phyloP scores from a whole-genome alignment of 345 rosid genomes.

The Chamaenerion angustifolium region DNA sequence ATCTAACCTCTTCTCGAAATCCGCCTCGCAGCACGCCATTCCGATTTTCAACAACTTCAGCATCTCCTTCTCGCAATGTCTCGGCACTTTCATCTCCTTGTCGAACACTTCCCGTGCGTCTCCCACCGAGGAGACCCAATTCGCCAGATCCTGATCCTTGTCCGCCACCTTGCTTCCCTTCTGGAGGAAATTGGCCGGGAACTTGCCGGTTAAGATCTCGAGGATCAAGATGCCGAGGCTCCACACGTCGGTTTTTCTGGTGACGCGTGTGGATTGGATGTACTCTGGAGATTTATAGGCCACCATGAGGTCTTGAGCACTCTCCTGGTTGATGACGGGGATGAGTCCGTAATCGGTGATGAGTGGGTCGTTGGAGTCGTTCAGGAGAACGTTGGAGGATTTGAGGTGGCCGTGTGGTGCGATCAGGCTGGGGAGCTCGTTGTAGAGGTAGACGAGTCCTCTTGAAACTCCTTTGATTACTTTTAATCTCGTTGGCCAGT shows the following conservation, averaged over 20 bases:
- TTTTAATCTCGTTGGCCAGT: conserved; percentile 63
- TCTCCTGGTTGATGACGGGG: conserved; percentile 73
- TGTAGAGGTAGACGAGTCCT: conserved; percentile 53
- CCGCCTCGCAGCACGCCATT: too few relatives aligned
- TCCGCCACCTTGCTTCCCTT: conserved; percentile 19
- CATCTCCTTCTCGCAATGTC: too few relatives aligned
- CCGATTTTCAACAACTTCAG: too few relatives aligned
- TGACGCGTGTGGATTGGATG: conserved; percentile 38
- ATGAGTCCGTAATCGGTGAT: conserved; percentile 58
- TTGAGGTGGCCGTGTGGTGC: conserved; percentile 88
- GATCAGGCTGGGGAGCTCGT: conserved; percentile 55
- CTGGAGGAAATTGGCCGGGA: conserved; percentile 42
- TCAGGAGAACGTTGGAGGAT: conserved; percentile 70
- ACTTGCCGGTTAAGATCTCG: conserved; percentile 57
- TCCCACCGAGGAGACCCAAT: conserved; percentile 25
- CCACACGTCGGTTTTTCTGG: conserved; percentile 89
- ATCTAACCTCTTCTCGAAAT: too few relatives aligned
- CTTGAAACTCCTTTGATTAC: conserved; percentile 58
- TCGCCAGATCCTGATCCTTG: conserved; percentile 17
- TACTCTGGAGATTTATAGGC: conserved; percentile 87
- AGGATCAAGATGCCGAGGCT: conserved; percentile 58
- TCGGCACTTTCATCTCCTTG: too few relatives aligned
- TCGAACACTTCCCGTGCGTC: too few relatives aligned
- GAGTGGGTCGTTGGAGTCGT: conserved; percentile 40
- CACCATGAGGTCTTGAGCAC: conserved; percentile 65